These are phyloP conservation scores for Urochloa ruziziensis DNA, from an alignment of 176 grass and related monocot species.

Conservation along the genomic window DNA sequence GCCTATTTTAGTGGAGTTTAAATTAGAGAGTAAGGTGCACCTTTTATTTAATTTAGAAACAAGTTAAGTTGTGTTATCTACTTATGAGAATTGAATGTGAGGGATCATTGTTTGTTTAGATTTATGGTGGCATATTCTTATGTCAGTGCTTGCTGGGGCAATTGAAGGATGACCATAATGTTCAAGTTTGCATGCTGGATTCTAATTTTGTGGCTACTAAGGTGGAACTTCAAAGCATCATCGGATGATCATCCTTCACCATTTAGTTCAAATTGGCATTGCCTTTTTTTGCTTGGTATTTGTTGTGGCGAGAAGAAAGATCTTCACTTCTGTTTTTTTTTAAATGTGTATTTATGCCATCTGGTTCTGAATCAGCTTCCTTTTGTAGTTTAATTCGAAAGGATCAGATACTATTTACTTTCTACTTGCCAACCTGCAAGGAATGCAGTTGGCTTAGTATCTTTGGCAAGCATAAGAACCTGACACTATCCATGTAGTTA, in stretches of 20 bases:
- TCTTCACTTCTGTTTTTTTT: background rate
- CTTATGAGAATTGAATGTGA: background rate
- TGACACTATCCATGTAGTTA: background rate
- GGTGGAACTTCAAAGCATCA: background rate
- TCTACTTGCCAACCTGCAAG: background rate
- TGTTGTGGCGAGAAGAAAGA: background rate
- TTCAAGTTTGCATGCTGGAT: background rate
- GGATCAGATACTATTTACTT: background rate
- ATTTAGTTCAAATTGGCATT: background rate
- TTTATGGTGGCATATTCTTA: background rate
- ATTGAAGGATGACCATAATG: background rate
- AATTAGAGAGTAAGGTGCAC: background rate
- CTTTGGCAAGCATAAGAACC: background rate
- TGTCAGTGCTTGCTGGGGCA: background rate
- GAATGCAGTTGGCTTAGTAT: too few species aligned
- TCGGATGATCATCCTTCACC: background rate
- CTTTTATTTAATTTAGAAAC: constrained; percentile 11
- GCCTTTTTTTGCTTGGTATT: background rate
- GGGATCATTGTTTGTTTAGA: background rate
- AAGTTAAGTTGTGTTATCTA: background rate
- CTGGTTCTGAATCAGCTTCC: background rate
- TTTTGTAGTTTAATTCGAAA: background rate
- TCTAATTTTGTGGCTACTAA: background rate
- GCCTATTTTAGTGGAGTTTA: background rate
- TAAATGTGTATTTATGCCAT: background rate